These are phyloP conservation scores for Metarhizium guizhouense DNA, from an alignment of 2,329 filamentous ascomycete genomes.

Conservation along the genomic window DNA sequence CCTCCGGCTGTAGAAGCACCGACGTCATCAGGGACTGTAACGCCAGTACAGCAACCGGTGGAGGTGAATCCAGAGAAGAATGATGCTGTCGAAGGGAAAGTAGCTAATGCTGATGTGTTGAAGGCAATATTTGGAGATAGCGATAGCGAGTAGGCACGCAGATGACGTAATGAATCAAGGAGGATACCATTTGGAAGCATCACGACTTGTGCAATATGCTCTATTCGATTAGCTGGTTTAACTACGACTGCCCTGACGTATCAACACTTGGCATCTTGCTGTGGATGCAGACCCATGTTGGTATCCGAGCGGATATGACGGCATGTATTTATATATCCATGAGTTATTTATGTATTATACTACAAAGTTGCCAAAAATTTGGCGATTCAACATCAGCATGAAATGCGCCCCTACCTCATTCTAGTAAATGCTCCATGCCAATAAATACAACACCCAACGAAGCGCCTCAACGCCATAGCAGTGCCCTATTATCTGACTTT, in stretches of 20 bases:
- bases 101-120: conserved; percentile 74
- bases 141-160: conserved; percentile 47
- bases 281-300: too few relatives aligned
- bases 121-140: conserved; percentile 90
- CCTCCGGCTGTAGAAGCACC: background rate
- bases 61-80: conserved; percentile 66
- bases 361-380: background rate
- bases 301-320: too few relatives aligned
- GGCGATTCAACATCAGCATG: background rate
- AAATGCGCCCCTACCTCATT: background rate
- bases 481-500: background rate
- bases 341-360: background rate
- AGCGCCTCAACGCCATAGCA: background rate
- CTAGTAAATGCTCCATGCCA: background rate
- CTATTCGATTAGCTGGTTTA: too few relatives aligned
- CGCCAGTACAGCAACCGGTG: background rate
- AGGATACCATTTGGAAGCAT: background rate
- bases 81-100: conserved; percentile 53
- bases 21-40: background rate
- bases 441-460: background rate
- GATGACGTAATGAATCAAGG: background rate
- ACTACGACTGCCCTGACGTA: too few relatives aligned
- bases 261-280: too few relatives aligned
- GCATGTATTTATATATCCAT: background rate
- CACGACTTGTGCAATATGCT: background rate